These are phyloP conservation scores for Tolypocladium inflatum DNA, from an alignment of 2,329 filamentous ascomycete species.

Conservation along the genomic window DNA sequence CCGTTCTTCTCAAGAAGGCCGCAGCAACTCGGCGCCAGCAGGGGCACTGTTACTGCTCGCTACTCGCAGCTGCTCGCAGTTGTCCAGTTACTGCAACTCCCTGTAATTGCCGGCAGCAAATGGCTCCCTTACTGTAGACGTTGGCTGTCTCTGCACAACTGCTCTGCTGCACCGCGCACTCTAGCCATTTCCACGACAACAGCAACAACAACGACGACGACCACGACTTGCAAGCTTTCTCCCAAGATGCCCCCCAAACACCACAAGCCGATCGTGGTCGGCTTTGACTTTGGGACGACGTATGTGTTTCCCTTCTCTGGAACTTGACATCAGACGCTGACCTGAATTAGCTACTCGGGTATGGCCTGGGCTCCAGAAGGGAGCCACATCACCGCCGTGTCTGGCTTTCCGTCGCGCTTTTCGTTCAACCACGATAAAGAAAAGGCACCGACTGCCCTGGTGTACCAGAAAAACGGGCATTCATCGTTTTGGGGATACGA, in stretches of 20 bases:
- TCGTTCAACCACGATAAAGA: constrained; percentile 15
- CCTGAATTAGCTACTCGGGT: constrained; percentile 23
- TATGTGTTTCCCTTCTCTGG: constrained; percentile 10
- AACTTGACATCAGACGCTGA: constrained; percentile 1
- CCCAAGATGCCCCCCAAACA: neutral
- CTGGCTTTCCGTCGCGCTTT: constrained; percentile 15
- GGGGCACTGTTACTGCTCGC: no score
- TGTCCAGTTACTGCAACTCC: no score
- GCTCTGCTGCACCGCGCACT: no score
- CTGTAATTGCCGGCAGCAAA: no score
- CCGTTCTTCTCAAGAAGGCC: no score
- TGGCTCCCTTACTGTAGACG: no score
- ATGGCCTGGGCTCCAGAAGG: constrained; percentile 26
- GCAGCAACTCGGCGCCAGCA: no score
- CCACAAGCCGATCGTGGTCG: constrained; percentile 19
- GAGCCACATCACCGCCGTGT: constrained; percentile 18
- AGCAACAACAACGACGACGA: no score
- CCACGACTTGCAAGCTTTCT: neutral
- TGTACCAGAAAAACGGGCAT: neutral
- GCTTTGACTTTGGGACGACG: constrained; percentile 39
- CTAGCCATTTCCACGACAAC: no score
- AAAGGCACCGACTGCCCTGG: constrained; percentile 21
- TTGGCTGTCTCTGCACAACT: no score
- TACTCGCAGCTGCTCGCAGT: no score
- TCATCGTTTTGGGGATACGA: constrained; percentile 21